Evolutionary conservation across 2,329 filamentous ascomycete genomes (phyloP).

Genomic region (Phoma sp.): DNA sequence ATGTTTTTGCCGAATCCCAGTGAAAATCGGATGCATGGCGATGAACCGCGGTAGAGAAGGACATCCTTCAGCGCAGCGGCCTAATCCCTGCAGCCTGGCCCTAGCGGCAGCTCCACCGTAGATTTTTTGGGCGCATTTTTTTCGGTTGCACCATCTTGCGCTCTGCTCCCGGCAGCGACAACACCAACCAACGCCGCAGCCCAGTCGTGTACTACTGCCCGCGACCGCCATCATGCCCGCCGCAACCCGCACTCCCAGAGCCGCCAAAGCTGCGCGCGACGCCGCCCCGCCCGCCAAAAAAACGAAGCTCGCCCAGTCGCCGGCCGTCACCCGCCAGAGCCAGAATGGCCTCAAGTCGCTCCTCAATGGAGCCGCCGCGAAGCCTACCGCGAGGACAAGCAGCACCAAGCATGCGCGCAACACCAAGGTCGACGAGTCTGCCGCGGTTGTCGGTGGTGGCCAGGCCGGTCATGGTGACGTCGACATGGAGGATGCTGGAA

Average conservation of each 20-base stretch:
- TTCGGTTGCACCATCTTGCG: slow-evolving; percentile 27
- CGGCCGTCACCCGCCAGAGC: slow-evolving; percentile 28
- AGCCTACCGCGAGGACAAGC: slow-evolving; percentile 58
- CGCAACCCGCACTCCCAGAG: slow-evolving; percentile 33
- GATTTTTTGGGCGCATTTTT: slow-evolving; percentile 17
- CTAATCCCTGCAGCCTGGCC: slow-evolving; percentile 17
- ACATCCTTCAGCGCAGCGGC: slow-evolving; percentile 7
- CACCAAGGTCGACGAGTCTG: slow-evolving; percentile 63
- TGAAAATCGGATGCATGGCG: background rate
- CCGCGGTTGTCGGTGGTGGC: slow-evolving; percentile 59
- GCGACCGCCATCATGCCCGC: slow-evolving; percentile 38
- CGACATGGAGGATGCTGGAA: slow-evolving; percentile 42
- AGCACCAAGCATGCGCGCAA: slow-evolving; percentile 58
- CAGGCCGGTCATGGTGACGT: slow-evolving; percentile 53
- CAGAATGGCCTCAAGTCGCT: slow-evolving; percentile 43
- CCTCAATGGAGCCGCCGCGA: slow-evolving; percentile 36
- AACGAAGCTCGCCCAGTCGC: slow-evolving; percentile 41
- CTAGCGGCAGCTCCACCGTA: slow-evolving; percentile 18
- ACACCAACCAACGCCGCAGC: slow-evolving; percentile 8
- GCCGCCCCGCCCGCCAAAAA: slow-evolving; percentile 46
- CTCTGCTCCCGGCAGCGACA: slow-evolving; percentile 33
- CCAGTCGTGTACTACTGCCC: slow-evolving; percentile 18
- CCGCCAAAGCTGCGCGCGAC: slow-evolving; percentile 31
- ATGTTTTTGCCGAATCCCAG: background rate
- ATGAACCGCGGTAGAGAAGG: slow-evolving; percentile 5